Conservation (phyloP, 345 rosid species). For the Brassica cretica region DNA sequence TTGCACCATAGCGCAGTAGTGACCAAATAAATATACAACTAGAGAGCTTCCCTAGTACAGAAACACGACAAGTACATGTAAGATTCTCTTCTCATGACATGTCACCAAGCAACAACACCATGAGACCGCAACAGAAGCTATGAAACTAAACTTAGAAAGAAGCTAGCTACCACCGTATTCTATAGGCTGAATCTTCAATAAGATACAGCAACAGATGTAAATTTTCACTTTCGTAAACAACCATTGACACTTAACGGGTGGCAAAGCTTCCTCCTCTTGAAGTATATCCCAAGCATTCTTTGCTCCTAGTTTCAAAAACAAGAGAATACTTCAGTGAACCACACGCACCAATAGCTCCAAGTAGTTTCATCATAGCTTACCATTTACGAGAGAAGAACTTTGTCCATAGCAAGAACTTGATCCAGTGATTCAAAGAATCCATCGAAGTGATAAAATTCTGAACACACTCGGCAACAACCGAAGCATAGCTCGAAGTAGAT, state of each 20-base stretch:
- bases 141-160: conserved; percentile 4
- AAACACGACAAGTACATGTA: not conserved
- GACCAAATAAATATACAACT: conserved; percentile 5
- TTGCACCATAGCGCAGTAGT: conserved; percentile 96
- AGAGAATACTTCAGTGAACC: no score
- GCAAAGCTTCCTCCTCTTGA: no score
- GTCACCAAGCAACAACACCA: not conserved
- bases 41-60: not conserved
- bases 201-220: not conserved
- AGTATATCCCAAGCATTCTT: no score
- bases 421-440: conserved; percentile 96
- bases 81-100: not conserved
- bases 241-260: no score
- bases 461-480: conserved; percentile 88
- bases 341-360: no score
- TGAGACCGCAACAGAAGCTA: not conserved
- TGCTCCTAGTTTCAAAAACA: no score
- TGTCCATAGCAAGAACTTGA: no score
- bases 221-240: not conserved
- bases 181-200: conserved; percentile 1
- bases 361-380: no score
- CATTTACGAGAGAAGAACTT: no score
- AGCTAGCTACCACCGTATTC: not conserved
- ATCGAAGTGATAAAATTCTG: conserved; percentile 95
- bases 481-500: conserved; percentile 72